These are phyloP conservation scores for Mortierella sp. DNA, from an alignment of 371 early-diverging fungal species.

Conservation along the genomic window DNA sequence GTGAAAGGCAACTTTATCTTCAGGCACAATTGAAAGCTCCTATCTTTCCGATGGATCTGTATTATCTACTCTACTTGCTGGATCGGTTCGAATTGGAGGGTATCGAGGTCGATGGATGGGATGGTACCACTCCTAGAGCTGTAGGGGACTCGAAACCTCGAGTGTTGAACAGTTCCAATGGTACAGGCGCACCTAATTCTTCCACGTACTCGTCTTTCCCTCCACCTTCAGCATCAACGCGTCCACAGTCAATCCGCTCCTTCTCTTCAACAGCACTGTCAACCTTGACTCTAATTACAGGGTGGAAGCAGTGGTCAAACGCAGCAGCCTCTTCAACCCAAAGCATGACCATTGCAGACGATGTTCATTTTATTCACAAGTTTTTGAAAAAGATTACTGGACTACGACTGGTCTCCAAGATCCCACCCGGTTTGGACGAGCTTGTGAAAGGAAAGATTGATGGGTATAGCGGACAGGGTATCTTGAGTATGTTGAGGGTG, in stretches of 20 bases:
- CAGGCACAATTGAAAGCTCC: slow-evolving; percentile 52
- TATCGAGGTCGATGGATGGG: slow-evolving; percentile 64
- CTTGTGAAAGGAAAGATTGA: slow-evolving; percentile 60
- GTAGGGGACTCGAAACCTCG: slow-evolving; percentile 49
- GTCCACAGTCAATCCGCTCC: slow-evolving; percentile 63
- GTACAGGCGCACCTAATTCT: too few relatives aligned
- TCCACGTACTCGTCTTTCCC: too few relatives aligned
- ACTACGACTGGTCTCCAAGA: slow-evolving; percentile 61
- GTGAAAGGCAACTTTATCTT: slow-evolving; percentile 58
- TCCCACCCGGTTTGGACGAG: slow-evolving; percentile 61
- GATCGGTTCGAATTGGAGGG: slow-evolving; percentile 74
- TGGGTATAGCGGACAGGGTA: slow-evolving; percentile 62
- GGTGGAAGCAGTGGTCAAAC: slow-evolving; percentile 72
- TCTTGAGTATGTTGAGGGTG: too few relatives aligned
- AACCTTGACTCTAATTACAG: slow-evolving; percentile 69
- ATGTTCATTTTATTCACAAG: slow-evolving; percentile 67
- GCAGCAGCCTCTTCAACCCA: slow-evolving; percentile 48
- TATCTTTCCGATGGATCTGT: slow-evolving; percentile 67
- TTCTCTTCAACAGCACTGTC: slow-evolving; percentile 70
- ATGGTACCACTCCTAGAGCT: slow-evolving; percentile 26
- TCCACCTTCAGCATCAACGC: background rate
- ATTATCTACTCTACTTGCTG: slow-evolving; percentile 69
- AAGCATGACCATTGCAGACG: slow-evolving; percentile 62
- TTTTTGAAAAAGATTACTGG: slow-evolving; percentile 63
- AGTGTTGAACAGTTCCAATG: slow-evolving; percentile 4